Evolutionary conservation across 2,329 filamentous ascomycete species (phyloP).

Genomic region (Grosmannia serpens): DNA sequence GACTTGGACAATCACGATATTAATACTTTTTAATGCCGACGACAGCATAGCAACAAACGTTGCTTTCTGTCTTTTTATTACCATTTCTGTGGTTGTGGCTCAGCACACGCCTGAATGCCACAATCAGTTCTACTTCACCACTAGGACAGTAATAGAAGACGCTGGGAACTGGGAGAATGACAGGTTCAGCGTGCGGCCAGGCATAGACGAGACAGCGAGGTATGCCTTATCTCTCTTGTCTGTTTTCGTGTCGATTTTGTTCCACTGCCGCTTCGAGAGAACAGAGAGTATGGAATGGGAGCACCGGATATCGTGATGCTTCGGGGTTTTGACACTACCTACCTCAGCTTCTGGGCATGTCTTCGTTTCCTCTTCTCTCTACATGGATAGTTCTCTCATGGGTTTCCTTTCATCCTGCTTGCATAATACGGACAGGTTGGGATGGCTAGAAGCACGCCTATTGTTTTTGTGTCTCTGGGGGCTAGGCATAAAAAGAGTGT

Average conservation of each 20-base stretch:
- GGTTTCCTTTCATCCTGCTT: not conserved
- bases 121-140: not conserved
- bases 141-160: not conserved
- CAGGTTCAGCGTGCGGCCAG: too few relatives aligned
- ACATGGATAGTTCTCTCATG: not conserved
- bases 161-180: too few relatives aligned
- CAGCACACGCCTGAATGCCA: not conserved
- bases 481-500: not conserved
- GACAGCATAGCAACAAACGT: not conserved
- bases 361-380: not conserved
- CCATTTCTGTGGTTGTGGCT: not conserved
- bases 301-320: too few relatives aligned
- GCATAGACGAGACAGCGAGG: not conserved
- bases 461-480: not conserved
- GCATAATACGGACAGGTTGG: not conserved
- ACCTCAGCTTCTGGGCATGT: not conserved
- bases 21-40: not conserved
- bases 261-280: too few relatives aligned
- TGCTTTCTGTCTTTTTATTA: not conserved
- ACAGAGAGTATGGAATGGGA: too few relatives aligned
- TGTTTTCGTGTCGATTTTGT: not conserved
- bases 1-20: not conserved
- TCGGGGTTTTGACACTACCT: not conserved
- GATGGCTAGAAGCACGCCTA: not conserved
- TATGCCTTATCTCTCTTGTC: not conserved